phyloP scores from a whole-genome alignment of 1,284 basidiomycete genomes.

The Rhizoctonia solani region DNA sequence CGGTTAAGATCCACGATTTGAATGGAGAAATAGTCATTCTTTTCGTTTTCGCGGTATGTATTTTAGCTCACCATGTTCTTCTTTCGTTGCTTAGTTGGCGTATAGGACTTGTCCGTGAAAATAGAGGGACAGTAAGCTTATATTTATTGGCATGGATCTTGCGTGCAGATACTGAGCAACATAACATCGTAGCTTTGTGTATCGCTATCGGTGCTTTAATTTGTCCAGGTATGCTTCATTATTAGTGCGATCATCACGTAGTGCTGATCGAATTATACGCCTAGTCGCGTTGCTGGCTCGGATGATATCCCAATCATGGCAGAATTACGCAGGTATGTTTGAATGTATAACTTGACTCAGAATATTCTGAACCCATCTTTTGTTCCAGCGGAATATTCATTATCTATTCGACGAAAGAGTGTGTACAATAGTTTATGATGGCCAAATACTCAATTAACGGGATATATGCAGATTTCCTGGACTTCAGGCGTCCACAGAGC shows the following conservation, averaged over 20 bases:
- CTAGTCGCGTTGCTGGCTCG: slow-evolving; percentile 37
- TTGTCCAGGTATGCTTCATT: slow-evolving; percentile 53
- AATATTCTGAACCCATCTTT: neutral
- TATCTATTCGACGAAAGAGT: slow-evolving; percentile 76
- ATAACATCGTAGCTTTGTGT: slow-evolving; percentile 51
- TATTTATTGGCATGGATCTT: neutral
- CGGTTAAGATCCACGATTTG: slow-evolving; percentile 50
- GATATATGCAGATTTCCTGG: slow-evolving; percentile 60
- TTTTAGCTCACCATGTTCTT: neutral
- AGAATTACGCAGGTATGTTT: slow-evolving; percentile 56
- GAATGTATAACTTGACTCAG: neutral
- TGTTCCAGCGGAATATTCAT: slow-evolving; percentile 60
- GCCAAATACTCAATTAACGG: neutral
- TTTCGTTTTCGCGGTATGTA: slow-evolving; percentile 71
- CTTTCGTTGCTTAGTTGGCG: neutral
- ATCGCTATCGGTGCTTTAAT: slow-evolving; percentile 70
- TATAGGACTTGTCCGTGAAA: slow-evolving; percentile 60
- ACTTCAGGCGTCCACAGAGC: slow-evolving; percentile 67
- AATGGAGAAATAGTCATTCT: slow-evolving; percentile 65
- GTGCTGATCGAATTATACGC: neutral
- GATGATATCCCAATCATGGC: slow-evolving; percentile 60
- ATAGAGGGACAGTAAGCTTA: slow-evolving; percentile 54
- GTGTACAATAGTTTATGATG: neutral
- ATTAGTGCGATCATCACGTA: neutral
- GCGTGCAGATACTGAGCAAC: neutral